Conservation (phyloP, 208 protist genomes). For the Trypanosoma caninum region DNA sequence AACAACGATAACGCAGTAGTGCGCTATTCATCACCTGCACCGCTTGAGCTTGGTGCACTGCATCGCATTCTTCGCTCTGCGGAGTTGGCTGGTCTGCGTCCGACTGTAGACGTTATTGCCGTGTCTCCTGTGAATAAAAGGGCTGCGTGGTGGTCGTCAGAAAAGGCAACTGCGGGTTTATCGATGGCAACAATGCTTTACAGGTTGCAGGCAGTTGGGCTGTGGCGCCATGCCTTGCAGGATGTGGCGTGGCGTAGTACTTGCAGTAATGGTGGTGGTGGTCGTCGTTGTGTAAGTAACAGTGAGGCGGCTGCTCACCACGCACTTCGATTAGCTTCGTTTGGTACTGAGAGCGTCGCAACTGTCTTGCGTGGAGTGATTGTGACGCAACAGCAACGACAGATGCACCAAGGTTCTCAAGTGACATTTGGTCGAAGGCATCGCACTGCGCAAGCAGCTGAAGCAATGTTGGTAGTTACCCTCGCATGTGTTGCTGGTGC, state of each 20-base stretch:
- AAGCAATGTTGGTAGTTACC: constrained; percentile 5
- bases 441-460: background rate
- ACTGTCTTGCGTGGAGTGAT: constrained; percentile 6
- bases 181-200: constrained; percentile 22
- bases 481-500: constrained; percentile 24
- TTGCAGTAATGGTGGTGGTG: background rate
- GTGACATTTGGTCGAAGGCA: background rate
- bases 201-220: constrained; percentile 11
- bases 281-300: too few relatives aligned
- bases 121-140: constrained; percentile 1
- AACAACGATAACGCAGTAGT: background rate
- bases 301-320: constrained; percentile 9
- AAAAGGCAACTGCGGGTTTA: background rate
- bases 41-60: constrained; percentile 22
- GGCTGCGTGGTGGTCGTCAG: constrained; percentile 31
- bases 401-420: background rate
- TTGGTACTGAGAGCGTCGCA: constrained; percentile 9
- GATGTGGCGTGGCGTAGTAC: background rate
- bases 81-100: constrained; percentile 19
- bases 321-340: constrained; percentile 12
- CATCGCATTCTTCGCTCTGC: constrained; percentile 21
- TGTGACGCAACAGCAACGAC: background rate
- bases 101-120: constrained; percentile 22
- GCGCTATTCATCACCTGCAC: background rate
- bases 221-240: constrained; percentile 26